phyloP scores from a whole-genome alignment of 176 grass and related monocot species.

The Rhipidocladum racemiflorum region DNA sequence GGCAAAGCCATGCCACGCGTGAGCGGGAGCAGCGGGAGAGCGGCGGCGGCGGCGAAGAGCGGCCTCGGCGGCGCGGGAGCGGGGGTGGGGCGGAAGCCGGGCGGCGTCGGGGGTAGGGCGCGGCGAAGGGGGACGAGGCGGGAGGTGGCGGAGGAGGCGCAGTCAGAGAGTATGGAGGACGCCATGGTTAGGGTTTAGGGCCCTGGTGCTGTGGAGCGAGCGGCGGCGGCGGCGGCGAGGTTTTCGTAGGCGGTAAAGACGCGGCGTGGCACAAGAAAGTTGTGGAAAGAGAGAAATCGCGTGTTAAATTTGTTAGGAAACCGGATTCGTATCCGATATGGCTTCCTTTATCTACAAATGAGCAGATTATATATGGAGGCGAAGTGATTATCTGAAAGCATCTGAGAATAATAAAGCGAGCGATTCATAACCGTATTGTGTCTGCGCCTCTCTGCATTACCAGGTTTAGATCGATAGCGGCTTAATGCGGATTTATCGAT shows the following conservation, averaged over 20 bases:
- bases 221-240: background rate
- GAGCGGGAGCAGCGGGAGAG: too few relatives aligned
- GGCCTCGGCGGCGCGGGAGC: background rate
- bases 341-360: too few relatives aligned
- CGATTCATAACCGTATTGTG: too few relatives aligned
- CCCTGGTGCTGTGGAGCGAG: background rate
- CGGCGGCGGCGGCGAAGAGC: too few relatives aligned
- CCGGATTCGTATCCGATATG: too few relatives aligned
- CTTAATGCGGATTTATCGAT: too few relatives aligned
- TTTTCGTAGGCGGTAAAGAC: background rate
- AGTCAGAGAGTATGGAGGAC: slow-evolving; percentile 50
- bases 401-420: too few relatives aligned
- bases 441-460: too few relatives aligned
- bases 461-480: too few relatives aligned
- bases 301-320: too few relatives aligned
- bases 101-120: slow-evolving; percentile 8
- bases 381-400: too few relatives aligned
- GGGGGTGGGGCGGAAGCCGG: slow-evolving; percentile 29
- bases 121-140: slow-evolving; percentile 46
- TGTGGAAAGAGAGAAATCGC: background rate
- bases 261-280: background rate
- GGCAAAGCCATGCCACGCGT: slow-evolving; percentile 24
- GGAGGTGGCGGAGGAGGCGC: slow-evolving; percentile 36
- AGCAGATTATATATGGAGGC: too few relatives aligned
- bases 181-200: slow-evolving; percentile 13